phyloP scores from a whole-genome alignment of 1,284 basidiomycete genomes.

The Pyrrhoderma noxium region DNA sequence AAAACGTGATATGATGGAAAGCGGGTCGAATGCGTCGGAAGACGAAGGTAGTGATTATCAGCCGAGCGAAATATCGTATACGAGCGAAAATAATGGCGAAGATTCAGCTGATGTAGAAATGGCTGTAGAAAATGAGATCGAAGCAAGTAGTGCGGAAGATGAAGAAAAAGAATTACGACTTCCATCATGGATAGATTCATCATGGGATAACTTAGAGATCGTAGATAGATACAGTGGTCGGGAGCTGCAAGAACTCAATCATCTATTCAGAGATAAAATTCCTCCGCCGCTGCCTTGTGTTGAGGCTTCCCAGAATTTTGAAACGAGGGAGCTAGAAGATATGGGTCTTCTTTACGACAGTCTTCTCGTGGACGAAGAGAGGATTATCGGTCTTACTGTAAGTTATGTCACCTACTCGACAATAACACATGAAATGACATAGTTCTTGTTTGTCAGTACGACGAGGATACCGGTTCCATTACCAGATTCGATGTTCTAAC shows the following conservation, averaged over 20 bases:
- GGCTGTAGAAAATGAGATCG: background rate
- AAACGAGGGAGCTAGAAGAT: slow-evolving; percentile 20
- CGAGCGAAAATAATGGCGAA: background rate
- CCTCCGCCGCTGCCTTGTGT: slow-evolving; percentile 31
- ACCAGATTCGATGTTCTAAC: slow-evolving; percentile 12
- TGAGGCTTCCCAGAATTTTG: slow-evolving; percentile 24
- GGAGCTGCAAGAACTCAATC: slow-evolving; percentile 18
- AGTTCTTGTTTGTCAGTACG: background rate
- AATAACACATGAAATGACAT: background rate
- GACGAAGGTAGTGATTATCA: background rate
- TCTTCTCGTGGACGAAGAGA: slow-evolving; percentile 40
- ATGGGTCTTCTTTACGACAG: slow-evolving; percentile 28
- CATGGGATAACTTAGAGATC: slow-evolving; percentile 1
- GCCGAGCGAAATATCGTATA: background rate
- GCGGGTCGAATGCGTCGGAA: background rate
- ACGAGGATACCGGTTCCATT: slow-evolving; percentile 3
- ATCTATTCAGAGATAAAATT: slow-evolving; percentile 28
- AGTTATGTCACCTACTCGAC: slow-evolving; percentile 18
- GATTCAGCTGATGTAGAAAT: background rate
- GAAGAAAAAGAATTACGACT: too few species aligned
- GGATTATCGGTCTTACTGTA: slow-evolving; percentile 38
- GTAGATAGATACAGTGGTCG: slow-evolving; percentile 7
- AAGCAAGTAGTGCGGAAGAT: too few species aligned
- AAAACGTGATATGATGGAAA: background rate
- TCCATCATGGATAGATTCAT: background rate